Evolutionary conservation across 495 filamentous ascomycete genomes (phyloP).

Genomic region (Aspergillus diversus): DNA sequence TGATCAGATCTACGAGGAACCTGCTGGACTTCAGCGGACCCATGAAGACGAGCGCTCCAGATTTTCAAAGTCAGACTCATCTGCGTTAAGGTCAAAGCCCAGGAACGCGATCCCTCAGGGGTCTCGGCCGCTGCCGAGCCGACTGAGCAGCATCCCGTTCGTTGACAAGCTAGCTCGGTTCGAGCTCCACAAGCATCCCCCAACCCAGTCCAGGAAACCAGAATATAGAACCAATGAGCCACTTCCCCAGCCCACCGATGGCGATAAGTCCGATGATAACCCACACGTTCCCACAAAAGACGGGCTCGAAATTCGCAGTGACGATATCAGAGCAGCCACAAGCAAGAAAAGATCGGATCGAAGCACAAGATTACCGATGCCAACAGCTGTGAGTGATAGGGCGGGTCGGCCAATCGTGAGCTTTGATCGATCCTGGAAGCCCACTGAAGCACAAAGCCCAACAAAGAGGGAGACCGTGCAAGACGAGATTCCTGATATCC

Average conservation of each 20-base stretch:
- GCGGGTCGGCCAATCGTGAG: conserved; percentile 90
- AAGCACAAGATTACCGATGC: conserved; percentile 81
- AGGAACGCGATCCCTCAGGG: conserved; percentile 63
- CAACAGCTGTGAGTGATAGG: conserved; percentile 81
- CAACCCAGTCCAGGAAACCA: conserved; percentile 73
- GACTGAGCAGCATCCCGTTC: conserved; percentile 49
- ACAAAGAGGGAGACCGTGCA: conserved; percentile 20
- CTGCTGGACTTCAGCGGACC: conserved; percentile 47
- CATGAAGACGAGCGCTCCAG: conserved; percentile 37
- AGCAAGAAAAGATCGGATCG: conserved; percentile 84
- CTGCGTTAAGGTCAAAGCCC: conserved; percentile 54
- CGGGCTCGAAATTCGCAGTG: conserved; percentile 77
- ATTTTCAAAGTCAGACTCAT: conserved; percentile 48
- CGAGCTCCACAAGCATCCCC: conserved; percentile 79
- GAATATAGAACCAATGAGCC: conserved; percentile 68
- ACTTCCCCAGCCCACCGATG: conserved; percentile 33
- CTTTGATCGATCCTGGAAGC: conserved; percentile 82
- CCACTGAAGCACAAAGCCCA: conserved; percentile 41
- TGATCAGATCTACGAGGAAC: conserved; percentile 90
- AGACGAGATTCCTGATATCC: conserved; percentile 24
- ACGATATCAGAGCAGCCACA: conserved; percentile 89
- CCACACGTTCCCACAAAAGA: conserved; percentile 59
- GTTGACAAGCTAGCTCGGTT: conserved; percentile 61
- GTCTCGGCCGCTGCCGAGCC: conserved; percentile 44
- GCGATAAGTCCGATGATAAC: conserved; percentile 25